These are phyloP conservation scores for Angophora floribunda DNA, from an alignment of 345 rosid species.

Conservation along the genomic window DNA sequence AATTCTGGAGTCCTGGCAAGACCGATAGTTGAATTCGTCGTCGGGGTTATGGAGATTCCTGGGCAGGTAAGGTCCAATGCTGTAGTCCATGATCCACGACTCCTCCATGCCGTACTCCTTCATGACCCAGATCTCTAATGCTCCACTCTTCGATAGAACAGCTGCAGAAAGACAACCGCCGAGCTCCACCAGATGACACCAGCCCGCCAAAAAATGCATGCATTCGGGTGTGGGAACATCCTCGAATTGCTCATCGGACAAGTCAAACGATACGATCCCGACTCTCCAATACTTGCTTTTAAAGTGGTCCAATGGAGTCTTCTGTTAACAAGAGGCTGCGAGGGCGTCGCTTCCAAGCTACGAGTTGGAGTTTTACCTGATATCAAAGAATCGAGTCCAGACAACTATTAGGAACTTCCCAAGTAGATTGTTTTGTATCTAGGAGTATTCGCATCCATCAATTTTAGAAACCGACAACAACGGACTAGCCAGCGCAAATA, in stretches of 20 bases:
- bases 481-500: too few relatives aligned
- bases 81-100: conserved; percentile 18
- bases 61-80: not conserved
- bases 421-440: too few relatives aligned
- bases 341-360: not conserved
- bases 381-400: not conserved
- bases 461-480: too few relatives aligned
- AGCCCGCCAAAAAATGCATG: not conserved
- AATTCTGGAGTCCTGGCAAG: not conserved
- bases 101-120: conserved; percentile 8
- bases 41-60: not conserved
- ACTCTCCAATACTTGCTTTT: not conserved
- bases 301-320: conserved; percentile 21
- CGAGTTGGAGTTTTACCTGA: not conserved
- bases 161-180: conserved; percentile 9
- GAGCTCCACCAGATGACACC: not conserved
- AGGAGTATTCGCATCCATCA: too few relatives aligned
- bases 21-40: not conserved
- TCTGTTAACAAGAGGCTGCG: conserved; percentile 11
- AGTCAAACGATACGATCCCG: conserved; percentile 7
- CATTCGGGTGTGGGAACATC: not conserved
- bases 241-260: conserved; percentile 10
- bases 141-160: not conserved
- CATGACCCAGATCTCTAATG: conserved; percentile 14
- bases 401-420: too few relatives aligned